These are phyloP conservation scores for Venustampulla echinocandica DNA, from an alignment of 495 filamentous ascomycete genomes.

Conservation along the genomic window DNA sequence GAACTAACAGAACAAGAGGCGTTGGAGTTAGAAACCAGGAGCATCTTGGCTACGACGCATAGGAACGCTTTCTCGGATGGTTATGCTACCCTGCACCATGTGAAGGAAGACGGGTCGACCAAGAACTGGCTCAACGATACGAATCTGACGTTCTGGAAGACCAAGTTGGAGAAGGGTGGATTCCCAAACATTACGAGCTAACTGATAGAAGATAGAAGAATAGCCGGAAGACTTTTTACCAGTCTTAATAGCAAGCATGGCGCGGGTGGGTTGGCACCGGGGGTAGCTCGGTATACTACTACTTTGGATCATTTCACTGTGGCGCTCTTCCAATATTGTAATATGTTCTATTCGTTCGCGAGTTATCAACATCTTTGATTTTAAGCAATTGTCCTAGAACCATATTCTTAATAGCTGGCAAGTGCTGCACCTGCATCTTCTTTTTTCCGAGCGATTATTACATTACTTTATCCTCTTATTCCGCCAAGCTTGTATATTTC, in stretches of 20 bases:
- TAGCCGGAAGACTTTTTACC: not conserved
- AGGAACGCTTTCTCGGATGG: constrained; percentile 96
- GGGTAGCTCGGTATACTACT: constrained; percentile 22
- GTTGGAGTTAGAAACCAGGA: constrained; percentile 78
- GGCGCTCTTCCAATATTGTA: no score
- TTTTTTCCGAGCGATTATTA: no score
- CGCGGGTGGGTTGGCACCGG: not conserved
- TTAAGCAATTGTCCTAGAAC: no score
- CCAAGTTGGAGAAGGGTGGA: constrained; percentile 94
- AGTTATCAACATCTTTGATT: no score
- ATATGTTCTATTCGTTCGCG: no score
- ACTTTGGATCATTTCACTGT: no score
- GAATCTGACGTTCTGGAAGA: constrained; percentile 98
- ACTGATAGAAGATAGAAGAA: constrained; percentile 32
- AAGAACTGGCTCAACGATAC: constrained; percentile 96
- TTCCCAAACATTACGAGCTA: constrained; percentile 93
- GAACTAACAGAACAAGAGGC: constrained; percentile 80
- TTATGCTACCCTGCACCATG: constrained; percentile 96
- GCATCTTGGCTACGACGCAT: constrained; percentile 93
- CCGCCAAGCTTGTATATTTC: no score
- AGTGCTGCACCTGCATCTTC: no score
- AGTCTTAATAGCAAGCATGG: constrained; percentile 6
- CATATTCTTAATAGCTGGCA: no score
- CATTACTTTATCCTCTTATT: no score
- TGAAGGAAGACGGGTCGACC: constrained; percentile 97